Base-by-base conservation (phyloP, 345 rosid species). In the Linum trigynum region DNA sequence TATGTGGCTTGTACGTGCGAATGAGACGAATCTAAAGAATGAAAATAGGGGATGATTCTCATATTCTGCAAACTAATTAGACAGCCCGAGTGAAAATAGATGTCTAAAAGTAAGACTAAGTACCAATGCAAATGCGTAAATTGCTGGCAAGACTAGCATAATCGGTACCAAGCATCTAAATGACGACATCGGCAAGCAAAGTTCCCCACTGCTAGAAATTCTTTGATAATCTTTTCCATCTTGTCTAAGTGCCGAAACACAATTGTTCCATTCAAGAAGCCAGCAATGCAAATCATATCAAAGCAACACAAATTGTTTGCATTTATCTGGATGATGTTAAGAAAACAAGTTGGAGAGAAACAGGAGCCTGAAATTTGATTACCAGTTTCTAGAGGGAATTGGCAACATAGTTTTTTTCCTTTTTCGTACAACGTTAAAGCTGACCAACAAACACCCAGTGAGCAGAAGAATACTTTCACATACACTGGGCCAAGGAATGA, bases 111-210 rank as follows among this genome's bases (percentile, higher is more conserved):
- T 16, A 58, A 12, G 8, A 58, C 5, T 12, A 14, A 12, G 10
- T 35, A 56, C 97, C 94, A 86, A 92, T 6, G 98, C 96, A 81
- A 92, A 82, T 14, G 94, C 91, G 71, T 86, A 92, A 72, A 92
- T 86, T 61, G 98, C 97, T 77, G 84, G 84, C 70, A 92, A 72
- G 71, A 92, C 84, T 82, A 57, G 97, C 91, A 80, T 90, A 88
- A 80, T 92, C 51, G 2, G 51, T 45, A 14, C 51, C 51, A 45
- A 45, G 51, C 51, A 45, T 45, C 51, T 45, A 14, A 45, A 45
- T 45, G 11, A 45, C 51, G 12, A 45, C 51, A 45, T 45, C 51
- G 7, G 98, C 97, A 41, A 92, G 78, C 65, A 92, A 82, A 59
- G 97, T 88, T 65, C 97, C 98, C 98, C 98, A 41, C 45, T 41